phyloP scores from a whole-genome alignment of 345 rosid species.

The Linum lewisii region DNA sequence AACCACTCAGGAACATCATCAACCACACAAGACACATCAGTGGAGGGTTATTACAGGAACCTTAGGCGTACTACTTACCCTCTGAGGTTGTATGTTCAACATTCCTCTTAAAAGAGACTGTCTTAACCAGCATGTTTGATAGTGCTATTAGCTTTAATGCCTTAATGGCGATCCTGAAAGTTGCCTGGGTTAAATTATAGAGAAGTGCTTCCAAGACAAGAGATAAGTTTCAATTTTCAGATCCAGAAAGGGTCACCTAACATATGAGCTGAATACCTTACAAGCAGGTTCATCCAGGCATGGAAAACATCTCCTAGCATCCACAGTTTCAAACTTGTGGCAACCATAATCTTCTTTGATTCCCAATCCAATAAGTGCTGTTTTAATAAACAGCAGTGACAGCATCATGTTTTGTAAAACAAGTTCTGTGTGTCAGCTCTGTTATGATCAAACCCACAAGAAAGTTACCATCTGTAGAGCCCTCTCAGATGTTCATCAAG shows the following conservation, averaged over 20 bases:
- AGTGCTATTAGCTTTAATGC: conserved; percentile 24
- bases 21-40: neutral
- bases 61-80: conserved; percentile 19
- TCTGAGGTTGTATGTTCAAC: conserved; percentile 25
- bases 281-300: conserved; percentile 50
- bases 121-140: conserved; percentile 40
- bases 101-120: conserved; percentile 27
- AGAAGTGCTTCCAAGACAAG: neutral
- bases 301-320: conserved; percentile 40
- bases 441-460: neutral
- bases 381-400: neutral
- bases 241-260: no score
- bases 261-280: conserved; percentile 31
- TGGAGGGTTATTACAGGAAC: neutral
- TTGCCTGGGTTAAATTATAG: conserved; percentile 19
- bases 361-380: conserved; percentile 30
- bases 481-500: conserved; percentile 35
- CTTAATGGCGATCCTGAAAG: conserved; percentile 28
- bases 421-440: neutral
- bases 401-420: neutral
- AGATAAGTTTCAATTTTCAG: neutral
- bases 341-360: conserved; percentile 34
- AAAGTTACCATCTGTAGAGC: conserved; percentile 29
- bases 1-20: neutral
- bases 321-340: conserved; percentile 35